Percentiles rank a stretch among this genome's conserved stretches.
phyloP scores from a whole-genome alignment of 352 stramenopile species.

The Phytophthora hybrid region DNA sequence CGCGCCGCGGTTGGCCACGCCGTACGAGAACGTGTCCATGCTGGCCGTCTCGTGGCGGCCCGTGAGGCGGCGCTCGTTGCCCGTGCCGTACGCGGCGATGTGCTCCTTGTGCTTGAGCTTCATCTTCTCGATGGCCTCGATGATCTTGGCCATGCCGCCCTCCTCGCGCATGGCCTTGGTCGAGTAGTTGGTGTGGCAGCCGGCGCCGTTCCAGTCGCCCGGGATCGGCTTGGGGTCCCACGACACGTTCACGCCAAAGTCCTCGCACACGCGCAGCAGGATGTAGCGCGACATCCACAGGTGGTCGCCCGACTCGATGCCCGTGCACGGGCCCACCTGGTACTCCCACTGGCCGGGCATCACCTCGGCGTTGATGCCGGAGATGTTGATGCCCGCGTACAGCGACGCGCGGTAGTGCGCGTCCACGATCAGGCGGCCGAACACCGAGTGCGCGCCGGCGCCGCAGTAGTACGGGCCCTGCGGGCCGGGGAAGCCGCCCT shows the following conservation, averaged over 20 bases:
- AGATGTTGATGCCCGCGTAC: conserved; percentile 96
- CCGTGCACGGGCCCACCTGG: conserved; percentile 96
- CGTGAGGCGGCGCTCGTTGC: conserved; percentile 97
- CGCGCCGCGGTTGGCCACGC: conserved; percentile 97
- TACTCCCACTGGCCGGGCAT: conserved; percentile 99
- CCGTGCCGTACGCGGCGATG: conserved; percentile 96
- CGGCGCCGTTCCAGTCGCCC: conserved; percentile 98
- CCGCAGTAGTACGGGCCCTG: conserved; percentile 95
- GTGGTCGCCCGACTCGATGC: conserved; percentile 97
- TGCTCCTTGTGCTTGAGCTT: conserved; percentile 97
- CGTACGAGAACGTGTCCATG: conserved; percentile 97
- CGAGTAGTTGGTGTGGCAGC: conserved; percentile 97
- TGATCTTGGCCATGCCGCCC: conserved; percentile 94
- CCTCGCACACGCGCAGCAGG: conserved; percentile 96
- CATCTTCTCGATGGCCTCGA: conserved; percentile 98
- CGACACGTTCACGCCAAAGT: conserved; percentile 97
- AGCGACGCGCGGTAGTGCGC: conserved; percentile 96
- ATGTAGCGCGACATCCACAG: conserved; percentile 98
- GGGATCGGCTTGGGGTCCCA: conserved; percentile 98
- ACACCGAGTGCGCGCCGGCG: conserved; percentile 96
- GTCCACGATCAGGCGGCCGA: conserved; percentile 95
- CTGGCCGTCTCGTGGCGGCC: conserved; percentile 96
- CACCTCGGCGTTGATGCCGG: conserved; percentile 97
- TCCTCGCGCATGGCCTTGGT: conserved; percentile 97
- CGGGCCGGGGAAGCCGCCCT: conserved; percentile 88